Percentiles rank a stretch among this genome's conserved stretches.
Evolutionary conservation across 2,329 filamentous ascomycete species (phyloP).

Genomic region (Pseudogymnoascus sp.): DNA sequence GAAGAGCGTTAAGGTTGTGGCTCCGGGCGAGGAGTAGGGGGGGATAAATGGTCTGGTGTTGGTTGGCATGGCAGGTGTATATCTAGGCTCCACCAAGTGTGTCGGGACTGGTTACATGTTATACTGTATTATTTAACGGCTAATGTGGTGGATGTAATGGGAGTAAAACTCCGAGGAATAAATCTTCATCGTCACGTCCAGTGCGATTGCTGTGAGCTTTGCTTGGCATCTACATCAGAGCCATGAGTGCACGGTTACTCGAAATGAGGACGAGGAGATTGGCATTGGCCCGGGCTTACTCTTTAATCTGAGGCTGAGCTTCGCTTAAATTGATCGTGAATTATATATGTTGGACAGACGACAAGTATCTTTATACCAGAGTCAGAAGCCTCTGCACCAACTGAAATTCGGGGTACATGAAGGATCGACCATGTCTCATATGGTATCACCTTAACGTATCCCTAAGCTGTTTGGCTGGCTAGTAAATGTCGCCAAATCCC

Average conservation of each 20-base stretch:
- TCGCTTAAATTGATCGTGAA: neutral
- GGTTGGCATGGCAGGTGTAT: neutral
- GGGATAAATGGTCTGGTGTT: neutral
- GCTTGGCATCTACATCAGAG: neutral
- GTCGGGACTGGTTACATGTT: neutral
- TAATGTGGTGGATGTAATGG: neutral
- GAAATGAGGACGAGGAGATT: neutral
- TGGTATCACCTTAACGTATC: neutral
- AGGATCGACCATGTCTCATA: neutral
- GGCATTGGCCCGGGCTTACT: neutral
- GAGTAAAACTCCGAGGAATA: neutral
- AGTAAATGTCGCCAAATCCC: neutral
- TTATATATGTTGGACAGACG: neutral
- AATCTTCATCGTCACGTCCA: neutral
- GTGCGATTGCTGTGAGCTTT: neutral
- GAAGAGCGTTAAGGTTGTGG: conserved; percentile 56
- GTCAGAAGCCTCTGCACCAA: neutral
- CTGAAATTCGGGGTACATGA: neutral
- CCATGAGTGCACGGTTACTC: neutral
- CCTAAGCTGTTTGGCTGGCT: neutral
- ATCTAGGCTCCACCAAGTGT: neutral
- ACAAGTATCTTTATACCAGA: neutral
- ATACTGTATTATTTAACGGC: neutral
- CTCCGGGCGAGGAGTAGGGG: conserved; percentile 20
- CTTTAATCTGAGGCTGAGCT: neutral